A percentile compares a stretch with the other conserved stretches of the same genome.
Conservation (phyloP, 2,329 filamentous ascomycete species). For the Penicillium crustosum region DNA sequence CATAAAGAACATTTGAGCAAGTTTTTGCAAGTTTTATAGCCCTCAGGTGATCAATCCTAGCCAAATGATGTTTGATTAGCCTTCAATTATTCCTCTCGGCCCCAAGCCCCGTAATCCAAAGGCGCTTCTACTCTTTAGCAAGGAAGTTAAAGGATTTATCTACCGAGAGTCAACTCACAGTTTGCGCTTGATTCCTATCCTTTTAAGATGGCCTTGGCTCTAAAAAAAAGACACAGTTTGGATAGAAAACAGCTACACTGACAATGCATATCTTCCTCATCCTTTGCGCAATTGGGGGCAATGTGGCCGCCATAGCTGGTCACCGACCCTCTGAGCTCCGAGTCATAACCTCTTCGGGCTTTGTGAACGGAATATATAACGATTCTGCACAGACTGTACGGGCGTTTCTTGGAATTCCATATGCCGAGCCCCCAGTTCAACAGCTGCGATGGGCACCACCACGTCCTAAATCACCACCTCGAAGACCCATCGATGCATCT, state of each 20-base stretch:
- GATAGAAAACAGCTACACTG: not conserved
- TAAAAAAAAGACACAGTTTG: not conserved
- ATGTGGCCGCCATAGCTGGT: not conserved
- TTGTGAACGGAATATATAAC: slow-evolving; percentile 19
- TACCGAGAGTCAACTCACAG: not conserved
- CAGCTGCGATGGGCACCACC: slow-evolving; percentile 45
- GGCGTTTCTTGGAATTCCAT: slow-evolving; percentile 48
- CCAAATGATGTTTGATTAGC: not conserved
- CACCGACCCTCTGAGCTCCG: not conserved
- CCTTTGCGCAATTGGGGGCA: not conserved
- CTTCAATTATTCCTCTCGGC: no score
- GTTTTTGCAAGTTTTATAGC: no score
- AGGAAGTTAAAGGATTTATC: not conserved
- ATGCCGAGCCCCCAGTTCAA: slow-evolving; percentile 46
- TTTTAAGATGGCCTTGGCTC: not conserved
- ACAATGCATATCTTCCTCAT: not conserved
- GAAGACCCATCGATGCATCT: slow-evolving; percentile 17
- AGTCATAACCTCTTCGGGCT: slow-evolving; percentile 18
- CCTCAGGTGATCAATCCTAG: not conserved
- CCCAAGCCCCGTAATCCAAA: not conserved
- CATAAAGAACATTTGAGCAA: not conserved
- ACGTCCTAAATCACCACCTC: slow-evolving; percentile 25
- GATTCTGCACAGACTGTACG: slow-evolving; percentile 14
- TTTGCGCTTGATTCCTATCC: not conserved
- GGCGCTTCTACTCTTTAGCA: not conserved